Base-by-base conservation (phyloP, 345 rosid species). In the Melaleuca quinquenervia region DNA sequence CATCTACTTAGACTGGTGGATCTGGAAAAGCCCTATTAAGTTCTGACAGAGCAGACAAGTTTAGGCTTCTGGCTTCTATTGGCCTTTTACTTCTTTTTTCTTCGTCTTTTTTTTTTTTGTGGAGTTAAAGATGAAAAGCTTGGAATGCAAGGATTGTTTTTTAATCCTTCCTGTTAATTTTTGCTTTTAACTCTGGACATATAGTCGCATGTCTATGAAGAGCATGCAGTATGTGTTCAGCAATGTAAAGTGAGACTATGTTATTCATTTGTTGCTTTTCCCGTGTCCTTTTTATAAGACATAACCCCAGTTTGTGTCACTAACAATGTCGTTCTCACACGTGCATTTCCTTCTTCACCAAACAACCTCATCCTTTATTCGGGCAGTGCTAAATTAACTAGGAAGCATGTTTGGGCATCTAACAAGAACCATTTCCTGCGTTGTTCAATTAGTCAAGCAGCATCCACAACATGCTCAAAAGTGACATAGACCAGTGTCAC, bases 1-100 rank as follows among this genome's bases (percentile, higher is more conserved):
- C 91, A n/a, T 36, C 62, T 58, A 60, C 91, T 48, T 5, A 84
- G 14, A 53, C 88, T 7, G 85, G 26, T 3, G 89, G 83, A 45
- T 89, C 91, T n/a, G 74, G 55, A 12, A 87, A 36, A 52, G 58
- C 88, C 60, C 89, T 88, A 24, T 7, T 88, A 44, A 85, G 84
- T 41, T 7, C 13, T 16, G 36, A 13, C 14, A 41, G 60, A 78
- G 64, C 84, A 56, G 55, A 76, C 45, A 48, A 60, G 27, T 20
- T 70, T 70, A 70, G 80, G 26, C 80, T 18, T 36, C 24, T 70
- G 26, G 80, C 1, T 70, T 70, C 48, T 36, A 70, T 18, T 70
- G 80, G 26, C 80, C 48, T 70, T 18, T 36, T 41, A 70, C 48
- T 18, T 70, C 14, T 20, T 29, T 29, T 36, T 70, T 1, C 0